Evolutionary conservation across 148 eudicot genomes (phyloP).

Genomic region (Vaccinium macrocarpon): DNA sequence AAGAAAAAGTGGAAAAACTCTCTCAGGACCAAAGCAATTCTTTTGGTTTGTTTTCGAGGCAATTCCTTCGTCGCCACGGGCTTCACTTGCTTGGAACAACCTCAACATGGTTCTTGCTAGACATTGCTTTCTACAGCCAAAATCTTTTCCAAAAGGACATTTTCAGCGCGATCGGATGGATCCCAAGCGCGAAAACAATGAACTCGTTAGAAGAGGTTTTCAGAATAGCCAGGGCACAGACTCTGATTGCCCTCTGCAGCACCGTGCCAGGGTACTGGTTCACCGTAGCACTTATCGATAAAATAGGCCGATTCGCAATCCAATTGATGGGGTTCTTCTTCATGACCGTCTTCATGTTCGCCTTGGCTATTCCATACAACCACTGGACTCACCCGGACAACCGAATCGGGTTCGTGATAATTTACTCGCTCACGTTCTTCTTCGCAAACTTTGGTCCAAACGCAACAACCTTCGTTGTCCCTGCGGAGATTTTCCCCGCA

Average conservation of each 20-base stretch:
- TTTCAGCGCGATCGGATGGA: constrained; percentile 11
- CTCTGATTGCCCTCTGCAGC: constrained; percentile 10
- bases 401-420: not conserved
- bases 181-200: not conserved
- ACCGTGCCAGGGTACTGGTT: constrained; percentile 7
- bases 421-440: constrained; percentile 10
- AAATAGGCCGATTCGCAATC: not conserved
- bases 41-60: not conserved
- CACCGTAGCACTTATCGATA: not conserved
- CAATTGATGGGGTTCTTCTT: constrained; percentile 8
- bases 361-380: not conserved
- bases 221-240: not conserved
- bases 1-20: not conserved
- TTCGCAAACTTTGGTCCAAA: not conserved
- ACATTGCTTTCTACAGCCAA: constrained; percentile 12
- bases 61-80: constrained; percentile 2
- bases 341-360: constrained; percentile 10
- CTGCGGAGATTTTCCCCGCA: not conserved
- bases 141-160: constrained; percentile 8
- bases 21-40: not conserved
- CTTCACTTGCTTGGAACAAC: constrained; percentile 10
- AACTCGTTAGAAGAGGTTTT: not conserved
- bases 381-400: constrained; percentile 12
- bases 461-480: not conserved
- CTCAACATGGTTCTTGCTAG: constrained; percentile 6